phyloP scores from a whole-genome alignment of 1,284 basidiomycete species.

The Sanghuangporus weigelae region DNA sequence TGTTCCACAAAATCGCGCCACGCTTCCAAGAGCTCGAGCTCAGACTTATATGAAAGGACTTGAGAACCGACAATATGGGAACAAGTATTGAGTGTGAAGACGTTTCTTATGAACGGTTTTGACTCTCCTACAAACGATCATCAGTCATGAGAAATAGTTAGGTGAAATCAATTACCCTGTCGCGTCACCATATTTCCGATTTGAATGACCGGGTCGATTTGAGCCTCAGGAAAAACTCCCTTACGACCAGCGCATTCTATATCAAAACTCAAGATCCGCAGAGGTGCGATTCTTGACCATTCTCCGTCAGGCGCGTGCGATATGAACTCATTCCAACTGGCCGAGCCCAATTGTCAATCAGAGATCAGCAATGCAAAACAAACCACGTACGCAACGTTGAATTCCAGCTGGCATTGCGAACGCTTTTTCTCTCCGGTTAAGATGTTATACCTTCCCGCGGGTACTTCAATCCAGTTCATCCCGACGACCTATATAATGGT shows the following conservation, averaged over 20 bases:
- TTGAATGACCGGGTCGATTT: constrained; percentile 89
- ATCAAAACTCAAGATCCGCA: constrained; percentile 92
- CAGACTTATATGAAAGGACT: constrained; percentile 80
- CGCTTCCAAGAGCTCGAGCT: constrained; percentile 62
- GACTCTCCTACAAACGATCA: constrained; percentile 57
- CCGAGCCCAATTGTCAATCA: constrained; percentile 7
- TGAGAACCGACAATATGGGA: constrained; percentile 93
- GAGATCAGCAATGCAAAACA: neutral
- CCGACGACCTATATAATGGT: constrained; percentile 69
- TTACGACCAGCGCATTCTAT: constrained; percentile 96
- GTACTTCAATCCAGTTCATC: constrained; percentile 96
- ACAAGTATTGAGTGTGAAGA: constrained; percentile 94
- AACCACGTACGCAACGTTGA: constrained; percentile 59
- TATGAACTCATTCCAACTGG: constrained; percentile 76
- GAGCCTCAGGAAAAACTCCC: constrained; percentile 90
- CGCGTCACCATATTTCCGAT: constrained; percentile 97
- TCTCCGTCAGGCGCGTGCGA: constrained; percentile 86
- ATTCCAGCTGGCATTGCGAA: constrained; percentile 85
- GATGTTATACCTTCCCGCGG: constrained; percentile 73
- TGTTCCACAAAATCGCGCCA: constrained; percentile 86
- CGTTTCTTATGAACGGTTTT: constrained; percentile 89
- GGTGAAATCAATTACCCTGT: constrained; percentile 55
- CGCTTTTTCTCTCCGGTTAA: constrained; percentile 50
- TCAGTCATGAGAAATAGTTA: neutral
- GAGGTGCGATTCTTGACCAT: constrained; percentile 87